A percentile compares a stretch with the other conserved stretches of the same genome.
These are phyloP conservation scores for Aspergillus unguis DNA, from an alignment of 2,329 filamentous ascomycete genomes.

Conservation along the genomic window DNA sequence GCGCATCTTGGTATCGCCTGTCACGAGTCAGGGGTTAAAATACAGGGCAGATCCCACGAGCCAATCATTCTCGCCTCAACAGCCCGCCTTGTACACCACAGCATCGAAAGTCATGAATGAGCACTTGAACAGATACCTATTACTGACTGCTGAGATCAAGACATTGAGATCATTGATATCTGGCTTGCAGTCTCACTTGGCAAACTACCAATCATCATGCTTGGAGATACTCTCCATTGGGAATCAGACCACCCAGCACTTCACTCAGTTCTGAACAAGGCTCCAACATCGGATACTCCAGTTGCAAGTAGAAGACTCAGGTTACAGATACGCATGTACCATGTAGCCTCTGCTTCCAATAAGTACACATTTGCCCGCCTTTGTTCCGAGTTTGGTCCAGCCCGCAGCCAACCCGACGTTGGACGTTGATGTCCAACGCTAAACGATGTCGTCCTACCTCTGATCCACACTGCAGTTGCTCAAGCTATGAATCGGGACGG, in stretches of 20 bases:
- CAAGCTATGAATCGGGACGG: not conserved
- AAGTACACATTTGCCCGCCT: not conserved
- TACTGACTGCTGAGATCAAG: too few species aligned
- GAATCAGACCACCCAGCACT: too few species aligned
- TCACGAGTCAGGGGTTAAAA: constrained; percentile 14
- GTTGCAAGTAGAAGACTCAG: not conserved
- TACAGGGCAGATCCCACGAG: constrained; percentile 1
- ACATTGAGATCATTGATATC: too few species aligned
- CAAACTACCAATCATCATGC: too few species aligned
- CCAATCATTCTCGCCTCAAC: constrained; percentile 9
- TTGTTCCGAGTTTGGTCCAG: constrained; percentile 4
- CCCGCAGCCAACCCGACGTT: constrained; percentile 1
- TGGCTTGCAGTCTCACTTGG: too few species aligned
- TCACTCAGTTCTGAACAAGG: too few species aligned
- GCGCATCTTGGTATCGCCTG: constrained; percentile 8
- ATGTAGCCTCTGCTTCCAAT: not conserved
- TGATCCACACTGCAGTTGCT: not conserved
- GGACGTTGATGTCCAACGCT: constrained; percentile 2
- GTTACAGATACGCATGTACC: constrained; percentile 4
- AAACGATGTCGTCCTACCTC: constrained; percentile 1
- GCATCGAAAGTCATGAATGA: too few species aligned
- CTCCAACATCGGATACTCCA: not conserved
- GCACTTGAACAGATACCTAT: too few species aligned
- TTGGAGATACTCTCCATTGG: not conserved
- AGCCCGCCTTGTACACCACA: constrained; percentile 7